Evolutionary conservation across 2,329 filamentous ascomycete genomes (phyloP), one percentile per base, ranked within the genome.

Genomic region (Epicoccum sorghinum): DNA sequence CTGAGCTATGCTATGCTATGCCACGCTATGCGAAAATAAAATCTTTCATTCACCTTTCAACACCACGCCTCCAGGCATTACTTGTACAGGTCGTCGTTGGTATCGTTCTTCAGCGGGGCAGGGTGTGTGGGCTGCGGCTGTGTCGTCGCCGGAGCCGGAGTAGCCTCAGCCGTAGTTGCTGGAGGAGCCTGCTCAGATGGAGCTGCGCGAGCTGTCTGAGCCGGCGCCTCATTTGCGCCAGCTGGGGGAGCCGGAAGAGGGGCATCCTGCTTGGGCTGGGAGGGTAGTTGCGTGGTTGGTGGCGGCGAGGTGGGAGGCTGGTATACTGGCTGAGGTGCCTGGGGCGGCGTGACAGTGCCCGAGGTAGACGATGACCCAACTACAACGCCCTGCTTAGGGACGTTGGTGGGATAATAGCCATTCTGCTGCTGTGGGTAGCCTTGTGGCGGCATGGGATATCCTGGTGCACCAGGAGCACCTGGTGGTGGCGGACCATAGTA

Each of bases 401-500:
- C 35, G 13, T 59, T 49, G 5, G 49, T n/a, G 6, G 38, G 57
- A 23, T 65, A 64, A 57, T 62, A 66, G 14, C 59, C 62, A 7
- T 42, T 49, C 35, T 64, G 59, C 32, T 60, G 60, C 3, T 33
- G 32, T 9, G 49, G 53, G 35, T 64, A 65, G 25, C 63, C 65
- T 42, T 65, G 65, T 2, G 56, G 52, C 7, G 64, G 62, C 27
- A 63, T 46, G 14, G 60, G 58, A 7, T 50, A 55, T 5, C 43
- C 50, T 13, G 49, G 49, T 32, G 32, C 33, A 35, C 52, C 65
- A 13, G 60, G 59, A 48, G 60, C 66, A 6, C 62, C 65, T 25
- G 61, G 58, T 12, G 61, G 62, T n/a, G 59, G 61, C 35, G 62
- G 62, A 13, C 60, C 59, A 35, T 66, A 66, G 54, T 68, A 68